Conservation (phyloP, 2,329 filamentous ascomycete species). For the Aspergillus proliferans region DNA sequence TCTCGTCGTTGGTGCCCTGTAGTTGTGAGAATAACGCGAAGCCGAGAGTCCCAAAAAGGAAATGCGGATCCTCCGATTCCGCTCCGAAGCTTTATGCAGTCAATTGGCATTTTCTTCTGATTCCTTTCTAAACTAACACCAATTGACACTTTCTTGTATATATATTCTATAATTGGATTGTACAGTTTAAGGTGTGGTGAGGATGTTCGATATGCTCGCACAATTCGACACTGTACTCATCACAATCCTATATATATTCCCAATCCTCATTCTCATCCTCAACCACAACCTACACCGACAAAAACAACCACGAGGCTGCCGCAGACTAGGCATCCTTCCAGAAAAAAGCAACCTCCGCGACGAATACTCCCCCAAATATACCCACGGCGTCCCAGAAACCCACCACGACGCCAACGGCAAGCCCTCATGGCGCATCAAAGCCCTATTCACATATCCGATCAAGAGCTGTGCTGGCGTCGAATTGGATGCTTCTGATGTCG, state of each 20-base stretch:
- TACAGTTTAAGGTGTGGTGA: no score
- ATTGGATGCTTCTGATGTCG: constrained; percentile 57
- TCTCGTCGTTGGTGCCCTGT: background rate
- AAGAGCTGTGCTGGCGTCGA: constrained; percentile 78
- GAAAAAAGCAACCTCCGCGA: constrained; percentile 49
- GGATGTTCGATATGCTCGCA: no score
- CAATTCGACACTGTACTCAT: background rate
- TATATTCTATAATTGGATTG: no score
- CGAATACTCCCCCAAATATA: constrained; percentile 50
- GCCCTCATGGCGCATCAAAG: constrained; percentile 52
- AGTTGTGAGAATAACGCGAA: background rate
- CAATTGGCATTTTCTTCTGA: no score
- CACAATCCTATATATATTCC: constrained; percentile 4
- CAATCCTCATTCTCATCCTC: constrained; percentile 4
- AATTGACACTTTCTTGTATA: no score
- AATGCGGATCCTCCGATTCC: background rate
- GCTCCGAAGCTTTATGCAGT: background rate
- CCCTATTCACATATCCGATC: constrained; percentile 73
- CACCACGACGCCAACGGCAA: constrained; percentile 26
- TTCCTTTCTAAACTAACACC: no score
- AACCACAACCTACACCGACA: constrained; percentile 1
- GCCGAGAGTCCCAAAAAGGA: no score
- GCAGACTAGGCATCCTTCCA: constrained; percentile 44
- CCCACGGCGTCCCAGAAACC: constrained; percentile 25
- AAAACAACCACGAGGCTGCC: constrained; percentile 42